Base-by-base conservation (phyloP, 192 early-diverging fungal genomes). In the Blastocladiella britannica region DNA sequence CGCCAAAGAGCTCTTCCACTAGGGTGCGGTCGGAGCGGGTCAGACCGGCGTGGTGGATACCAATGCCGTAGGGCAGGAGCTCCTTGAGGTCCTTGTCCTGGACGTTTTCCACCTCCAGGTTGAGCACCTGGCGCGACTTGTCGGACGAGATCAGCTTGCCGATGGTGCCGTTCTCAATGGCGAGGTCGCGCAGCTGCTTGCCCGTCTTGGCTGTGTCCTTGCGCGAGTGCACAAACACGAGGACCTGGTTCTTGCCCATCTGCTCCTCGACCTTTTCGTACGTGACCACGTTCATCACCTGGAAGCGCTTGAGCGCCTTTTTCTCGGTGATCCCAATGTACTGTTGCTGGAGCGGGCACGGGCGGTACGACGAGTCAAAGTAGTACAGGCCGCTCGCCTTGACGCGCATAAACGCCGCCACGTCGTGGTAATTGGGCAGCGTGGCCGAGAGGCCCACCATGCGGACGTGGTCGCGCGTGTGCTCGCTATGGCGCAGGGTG, bases 171-270 rank as follows among this genome's bases (percentile, higher is more conserved):
- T 85, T 87, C 55, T 90, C 90, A 24, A 96, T 65, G 5, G 89
- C 89, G 85, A 94, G 83, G 65, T 97, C 92, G 30, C 86, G 79
- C 53, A 94, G 62, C 15, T 87, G 82, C 62, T 87, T 88, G 1
- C 91, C 94, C 3, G 92, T 94, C 63, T 89, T 89, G 26, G 86
- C 89, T 1, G 94, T 97, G 62, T 97, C 94, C 64, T 96, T 97
- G 15, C 94, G 82, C 51, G 92, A 94, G 66, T 97, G 94, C 27
- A 90, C 89, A 75, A 97, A 97, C 25, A 97, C 79, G 37, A 97
- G 71, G 6, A 93, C 83, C 65, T 97, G 94, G 59, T 86, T 85
- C 57, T 84, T 78, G 2, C 68, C 72, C 28, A 83, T 78, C 52
- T 89, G 84, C 60, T 90, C 87, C 66, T 87, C 76, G 6, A 89